Percentiles rank a stretch among this genome's conserved stretches.
phyloP scores from a whole-genome alignment of 139 green algal genomes.

The Auxenochlorella pyrenoidosa region DNA sequence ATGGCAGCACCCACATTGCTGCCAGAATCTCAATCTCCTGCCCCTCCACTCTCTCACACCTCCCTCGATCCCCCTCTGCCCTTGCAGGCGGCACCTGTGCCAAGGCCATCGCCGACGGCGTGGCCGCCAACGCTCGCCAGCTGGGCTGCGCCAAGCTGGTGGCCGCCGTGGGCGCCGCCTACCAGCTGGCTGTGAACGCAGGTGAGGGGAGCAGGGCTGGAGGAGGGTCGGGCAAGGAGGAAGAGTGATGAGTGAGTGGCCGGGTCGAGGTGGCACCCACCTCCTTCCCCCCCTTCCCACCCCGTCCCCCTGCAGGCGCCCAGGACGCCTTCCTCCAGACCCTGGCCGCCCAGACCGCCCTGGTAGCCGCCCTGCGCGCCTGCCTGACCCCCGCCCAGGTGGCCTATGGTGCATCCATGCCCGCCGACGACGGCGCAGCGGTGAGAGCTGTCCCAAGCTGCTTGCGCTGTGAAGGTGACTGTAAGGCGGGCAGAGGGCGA shows the following conservation, averaged over 20 bases:
- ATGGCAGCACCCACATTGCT: not conserved
- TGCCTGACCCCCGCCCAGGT: conserved; percentile 5
- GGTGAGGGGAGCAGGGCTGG: not conserved
- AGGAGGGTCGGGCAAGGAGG: not conserved
- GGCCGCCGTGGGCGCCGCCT: not conserved
- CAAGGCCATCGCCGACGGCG: not conserved
- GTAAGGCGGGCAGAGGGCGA: too few relatives aligned
- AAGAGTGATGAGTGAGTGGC: not conserved
- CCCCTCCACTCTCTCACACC: not conserved
- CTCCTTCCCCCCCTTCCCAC: not conserved
- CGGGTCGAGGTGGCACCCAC: not conserved
- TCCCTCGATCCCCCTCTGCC: not conserved
- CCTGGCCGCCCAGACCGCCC: not conserved
- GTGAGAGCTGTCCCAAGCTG: not conserved
- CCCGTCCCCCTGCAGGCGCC: not conserved
- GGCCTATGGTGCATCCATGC: conserved; percentile 3
- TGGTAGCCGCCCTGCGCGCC: not conserved
- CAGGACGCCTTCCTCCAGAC: not conserved
- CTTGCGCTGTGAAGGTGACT: too few relatives aligned
- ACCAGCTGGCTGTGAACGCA: not conserved
- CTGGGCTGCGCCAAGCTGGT: conserved; percentile 12
- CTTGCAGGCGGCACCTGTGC: conserved; percentile 1
- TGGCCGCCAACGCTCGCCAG: not conserved
- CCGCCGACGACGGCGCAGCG: not conserved
- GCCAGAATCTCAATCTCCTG: not conserved